Percentiles rank a stretch among this genome's conserved stretches.
Conservation (phyloP, 352 stramenopile species). For the Phytophthora foliorum region DNA sequence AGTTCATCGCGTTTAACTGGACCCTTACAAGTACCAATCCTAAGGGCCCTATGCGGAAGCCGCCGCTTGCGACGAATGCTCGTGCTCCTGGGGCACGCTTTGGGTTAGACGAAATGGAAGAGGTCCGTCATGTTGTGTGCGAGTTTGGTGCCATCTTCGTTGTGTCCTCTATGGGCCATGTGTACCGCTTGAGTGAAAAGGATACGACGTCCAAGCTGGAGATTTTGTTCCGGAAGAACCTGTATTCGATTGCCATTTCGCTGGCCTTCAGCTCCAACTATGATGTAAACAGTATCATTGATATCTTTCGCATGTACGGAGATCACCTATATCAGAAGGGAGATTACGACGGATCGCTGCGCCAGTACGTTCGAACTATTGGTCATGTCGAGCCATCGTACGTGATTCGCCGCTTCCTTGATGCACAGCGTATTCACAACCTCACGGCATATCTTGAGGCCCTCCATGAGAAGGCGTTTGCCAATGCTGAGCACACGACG, state of each 20-base stretch:
- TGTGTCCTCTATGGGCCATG: constrained; percentile 84
- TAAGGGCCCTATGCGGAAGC: constrained; percentile 43
- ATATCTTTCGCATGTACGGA: constrained; percentile 97
- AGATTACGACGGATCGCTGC: constrained; percentile 95
- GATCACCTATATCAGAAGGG: constrained; percentile 99
- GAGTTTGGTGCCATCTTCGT: constrained; percentile 92
- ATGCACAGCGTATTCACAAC: constrained; percentile 97
- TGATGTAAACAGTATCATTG: constrained; percentile 96
- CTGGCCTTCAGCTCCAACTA: constrained; percentile 97
- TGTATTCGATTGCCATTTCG: constrained; percentile 98
- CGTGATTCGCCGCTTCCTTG: constrained; percentile 98
- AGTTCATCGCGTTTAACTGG: constrained; percentile 94
- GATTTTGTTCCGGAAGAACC: constrained; percentile 97
- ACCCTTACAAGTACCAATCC: constrained; percentile 76
- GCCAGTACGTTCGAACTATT: constrained; percentile 98
- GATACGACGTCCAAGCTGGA: constrained; percentile 97
- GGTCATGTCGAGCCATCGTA: constrained; percentile 98
- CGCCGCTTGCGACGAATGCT: constrained; percentile 42
- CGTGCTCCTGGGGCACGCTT: constrained; percentile 74
- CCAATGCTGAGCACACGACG: constrained; percentile 94
- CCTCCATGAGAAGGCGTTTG: constrained; percentile 92
- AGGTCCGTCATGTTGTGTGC: constrained; percentile 87
- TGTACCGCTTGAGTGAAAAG: constrained; percentile 96
- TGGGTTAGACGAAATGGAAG: constrained; percentile 87
- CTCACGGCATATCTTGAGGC: constrained; percentile 97